phyloP scores from a whole-genome alignment of 208 protist genomes.

The Acanthamoeba sp. region DNA sequence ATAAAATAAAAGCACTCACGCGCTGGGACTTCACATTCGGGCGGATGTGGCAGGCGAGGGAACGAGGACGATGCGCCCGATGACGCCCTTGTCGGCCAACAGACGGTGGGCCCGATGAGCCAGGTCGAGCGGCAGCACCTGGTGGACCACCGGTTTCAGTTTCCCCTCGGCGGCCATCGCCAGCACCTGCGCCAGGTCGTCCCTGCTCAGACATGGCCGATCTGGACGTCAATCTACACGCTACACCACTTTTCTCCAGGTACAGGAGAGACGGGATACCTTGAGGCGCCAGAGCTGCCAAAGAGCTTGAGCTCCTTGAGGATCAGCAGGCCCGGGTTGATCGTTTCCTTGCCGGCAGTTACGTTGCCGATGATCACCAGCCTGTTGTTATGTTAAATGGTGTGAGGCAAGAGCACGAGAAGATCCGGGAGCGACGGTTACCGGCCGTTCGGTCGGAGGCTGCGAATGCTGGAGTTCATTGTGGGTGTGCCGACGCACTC shows the following conservation, averaged over 20 bases:
- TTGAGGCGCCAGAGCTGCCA: slow-evolving; percentile 39
- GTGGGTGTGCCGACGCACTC: slow-evolving; percentile 51
- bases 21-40: too few relatives aligned
- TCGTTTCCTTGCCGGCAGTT: slow-evolving; percentile 20
- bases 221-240: too few relatives aligned
- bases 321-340: slow-evolving; percentile 37
- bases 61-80: slow-evolving; percentile 23
- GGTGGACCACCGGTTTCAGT: neutral
- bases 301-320: slow-evolving; percentile 53
- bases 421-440: neutral
- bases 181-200: slow-evolving; percentile 11
- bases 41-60: too few relatives aligned
- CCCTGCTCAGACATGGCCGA: neutral
- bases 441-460: neutral
- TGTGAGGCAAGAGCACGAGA: neutral
- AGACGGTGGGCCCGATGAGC: neutral
- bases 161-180: slow-evolving; percentile 27
- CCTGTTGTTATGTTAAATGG: neutral
- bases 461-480: slow-evolving; percentile 41
- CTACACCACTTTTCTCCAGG: too few relatives aligned
- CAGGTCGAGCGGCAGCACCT: slow-evolving; percentile 3
- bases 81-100: neutral
- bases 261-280: neutral
- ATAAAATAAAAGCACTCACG: too few relatives aligned
- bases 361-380: slow-evolving; percentile 42